Base-by-base conservation (phyloP, 1,284 basidiomycete species). In the Pseudozyma hubeiensis region DNA sequence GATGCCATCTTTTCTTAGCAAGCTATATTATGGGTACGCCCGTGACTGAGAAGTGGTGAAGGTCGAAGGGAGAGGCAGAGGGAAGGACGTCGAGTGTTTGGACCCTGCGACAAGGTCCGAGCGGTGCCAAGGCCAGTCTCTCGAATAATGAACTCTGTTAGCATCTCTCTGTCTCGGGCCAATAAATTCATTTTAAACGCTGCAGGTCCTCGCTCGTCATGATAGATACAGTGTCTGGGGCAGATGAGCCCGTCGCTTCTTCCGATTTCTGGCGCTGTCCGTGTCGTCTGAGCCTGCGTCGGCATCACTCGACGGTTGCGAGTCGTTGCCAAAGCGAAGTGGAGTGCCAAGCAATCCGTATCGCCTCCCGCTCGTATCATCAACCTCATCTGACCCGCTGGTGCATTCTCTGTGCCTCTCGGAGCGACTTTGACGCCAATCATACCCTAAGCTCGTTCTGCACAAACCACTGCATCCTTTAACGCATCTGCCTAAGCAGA, bases 321-420 rank as follows among this genome's bases (percentile, higher is more conserved):
- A 40, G 13, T 35, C 24, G 40, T 10, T 19, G 8, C 34, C 13
- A 24, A 6, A 40, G 39, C 43, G 16, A 6, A 34, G 29, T 19
- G 24, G 35, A 52, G 33, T 54, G 53, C 53, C 53, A 54, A 54
- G 53, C 41, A 54, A 53, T 29, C n/a, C 40, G 19, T 7, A 41
- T 35, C 37, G 14, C 43, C n/a, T 35, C 44, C 14, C 14, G 34
- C 33, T 44, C 51, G 29, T 34, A 29, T 17, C 10, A 7, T 17
- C n/a, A 24, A n/a, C 16, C n/a, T 52, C 49, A n/a, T 3, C 48
- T 39, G 35, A 3, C 10, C 35, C 9, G 6, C 24, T 37, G 14
- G 35, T 24, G 24, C 24, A 24, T 1, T 24, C 24, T 4, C 24
- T 24, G 24, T 24, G 24, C 24, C 24, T 24, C 24, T 24, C 24